phyloP scores from a whole-genome alignment of 352 stramenopile genomes.

The Phytophthora macrochlamydospora region DNA sequence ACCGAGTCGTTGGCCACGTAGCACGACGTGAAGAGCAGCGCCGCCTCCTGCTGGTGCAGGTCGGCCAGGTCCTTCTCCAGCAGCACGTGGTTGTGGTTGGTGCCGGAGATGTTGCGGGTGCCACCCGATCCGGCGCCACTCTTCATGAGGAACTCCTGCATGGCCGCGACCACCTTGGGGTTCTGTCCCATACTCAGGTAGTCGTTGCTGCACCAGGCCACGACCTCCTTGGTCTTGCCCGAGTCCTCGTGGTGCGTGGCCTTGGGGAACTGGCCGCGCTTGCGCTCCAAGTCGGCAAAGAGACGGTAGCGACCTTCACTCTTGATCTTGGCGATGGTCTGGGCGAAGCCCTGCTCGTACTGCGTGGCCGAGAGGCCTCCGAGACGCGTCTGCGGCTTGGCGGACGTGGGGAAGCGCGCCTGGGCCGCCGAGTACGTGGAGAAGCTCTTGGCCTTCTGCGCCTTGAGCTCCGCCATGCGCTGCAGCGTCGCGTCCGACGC shows the following conservation, averaged over 20 bases:
- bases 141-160: conserved; percentile 85
- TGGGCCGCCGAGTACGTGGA: conserved; percentile 47
- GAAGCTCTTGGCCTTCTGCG: conserved; percentile 24
- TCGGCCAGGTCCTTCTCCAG: conserved; percentile 86
- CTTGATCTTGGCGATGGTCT: conserved; percentile 86
- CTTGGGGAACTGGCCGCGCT: conserved; percentile 83
- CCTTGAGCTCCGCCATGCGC: conserved; percentile 76
- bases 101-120: conserved; percentile 92
- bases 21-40: conserved; percentile 89
- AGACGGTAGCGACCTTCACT: conserved; percentile 87
- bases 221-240: conserved; percentile 81
- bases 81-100: conserved; percentile 91
- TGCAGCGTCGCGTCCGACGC: conserved; percentile 71
- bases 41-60: conserved; percentile 86
- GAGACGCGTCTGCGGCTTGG: conserved; percentile 60
- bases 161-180: conserved; percentile 83
- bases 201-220: conserved; percentile 92
- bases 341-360: conserved; percentile 76
- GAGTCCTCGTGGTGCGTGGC: conserved; percentile 75
- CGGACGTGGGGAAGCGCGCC: conserved; percentile 58
- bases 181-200: conserved; percentile 92
- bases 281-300: conserved; percentile 88
- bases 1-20: conserved; percentile 92
- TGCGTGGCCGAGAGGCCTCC: conserved; percentile 60
- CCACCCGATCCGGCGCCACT: conserved; percentile 82